phyloP scores from a whole-genome alignment of 2,329 filamentous ascomycete genomes.

The Phialophora tarda region DNA sequence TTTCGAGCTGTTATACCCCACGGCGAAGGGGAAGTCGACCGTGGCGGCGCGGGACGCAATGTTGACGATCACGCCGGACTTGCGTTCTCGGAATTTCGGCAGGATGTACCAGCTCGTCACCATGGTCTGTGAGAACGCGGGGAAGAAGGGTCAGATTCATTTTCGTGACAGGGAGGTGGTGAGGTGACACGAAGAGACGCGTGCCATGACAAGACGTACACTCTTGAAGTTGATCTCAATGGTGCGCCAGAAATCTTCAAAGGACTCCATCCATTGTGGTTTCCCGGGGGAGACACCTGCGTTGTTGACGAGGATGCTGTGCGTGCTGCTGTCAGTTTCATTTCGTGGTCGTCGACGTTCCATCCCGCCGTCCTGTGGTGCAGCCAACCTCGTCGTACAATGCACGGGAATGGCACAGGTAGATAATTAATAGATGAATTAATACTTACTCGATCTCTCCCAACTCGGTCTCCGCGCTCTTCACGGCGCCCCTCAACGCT shows the following conservation, averaged over 20 bases:
- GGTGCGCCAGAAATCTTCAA: constrained; percentile 30
- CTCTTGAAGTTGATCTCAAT: constrained; percentile 36
- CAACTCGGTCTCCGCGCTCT: constrained; percentile 19
- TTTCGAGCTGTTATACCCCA: constrained; percentile 30
- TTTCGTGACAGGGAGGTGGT: background rate
- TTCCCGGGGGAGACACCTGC: constrained; percentile 39
- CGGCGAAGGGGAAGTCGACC: constrained; percentile 30
- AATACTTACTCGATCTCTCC: constrained; percentile 30
- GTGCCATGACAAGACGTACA: constrained; percentile 14
- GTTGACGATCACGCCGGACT: constrained; percentile 30
- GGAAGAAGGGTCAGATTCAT: background rate
- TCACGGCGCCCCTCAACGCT: constrained; percentile 29
- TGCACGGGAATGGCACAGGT: background rate
- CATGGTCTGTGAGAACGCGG: constrained; percentile 14
- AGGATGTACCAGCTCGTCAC: constrained; percentile 24
- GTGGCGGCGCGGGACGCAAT: constrained; percentile 32
- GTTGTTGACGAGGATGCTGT: constrained; percentile 42
- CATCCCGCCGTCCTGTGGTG: background rate
- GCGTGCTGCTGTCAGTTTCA: constrained; percentile 13
- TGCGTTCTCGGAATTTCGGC: constrained; percentile 24
- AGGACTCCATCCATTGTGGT: constrained; percentile 36
- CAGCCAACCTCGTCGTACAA: background rate
- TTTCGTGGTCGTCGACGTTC: too few species aligned
- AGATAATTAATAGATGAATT: too few species aligned
- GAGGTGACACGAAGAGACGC: background rate